These are phyloP conservation scores for Cupressus sempervirens DNA, from an alignment of 75 land plant genomes.

Conservation along the genomic window DNA sequence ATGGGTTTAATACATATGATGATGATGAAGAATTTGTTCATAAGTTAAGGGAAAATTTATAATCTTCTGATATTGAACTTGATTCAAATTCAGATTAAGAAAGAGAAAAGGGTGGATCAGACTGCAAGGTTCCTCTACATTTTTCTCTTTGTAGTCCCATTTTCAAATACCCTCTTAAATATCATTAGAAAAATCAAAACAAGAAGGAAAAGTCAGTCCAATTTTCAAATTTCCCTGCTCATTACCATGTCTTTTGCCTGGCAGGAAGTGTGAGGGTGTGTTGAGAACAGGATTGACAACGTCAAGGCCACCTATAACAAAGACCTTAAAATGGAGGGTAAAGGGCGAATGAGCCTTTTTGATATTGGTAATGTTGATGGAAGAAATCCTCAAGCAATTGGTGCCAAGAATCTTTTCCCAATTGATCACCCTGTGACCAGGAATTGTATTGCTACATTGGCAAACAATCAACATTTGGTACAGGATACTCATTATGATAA, in stretches of 20 bases:
- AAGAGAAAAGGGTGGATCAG: conserved; percentile 10
- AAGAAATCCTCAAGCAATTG: conserved; percentile 3
- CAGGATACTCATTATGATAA: too few relatives aligned
- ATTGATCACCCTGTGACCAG: too few relatives aligned
- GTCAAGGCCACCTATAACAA: background rate
- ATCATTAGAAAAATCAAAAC: background rate
- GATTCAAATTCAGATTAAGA: conserved; percentile 39
- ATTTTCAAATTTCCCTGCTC: background rate
- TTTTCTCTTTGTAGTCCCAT: background rate
- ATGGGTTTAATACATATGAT: conserved; percentile 26
- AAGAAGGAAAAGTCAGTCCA: background rate
- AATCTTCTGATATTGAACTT: conserved; percentile 40
- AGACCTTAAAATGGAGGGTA: conserved; percentile 2
- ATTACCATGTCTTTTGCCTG: background rate
- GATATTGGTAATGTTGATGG: conserved; percentile 14
- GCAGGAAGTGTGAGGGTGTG: conserved; percentile 1
- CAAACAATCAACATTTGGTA: too few relatives aligned
- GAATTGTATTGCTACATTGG: too few relatives aligned
- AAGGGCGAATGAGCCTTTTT: background rate
- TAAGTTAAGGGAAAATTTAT: conserved; percentile 5
- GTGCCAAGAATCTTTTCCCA: background rate
- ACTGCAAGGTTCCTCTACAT: background rate
- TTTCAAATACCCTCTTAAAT: too few relatives aligned
- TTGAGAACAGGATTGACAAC: background rate
- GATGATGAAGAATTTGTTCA: conserved; percentile 36